A percentile compares a stretch with the other conserved stretches of the same genome.
These are phyloP conservation scores for Hymenoscyphus linearis DNA, from an alignment of 2,329 filamentous ascomycete genomes.

Conservation along the genomic window DNA sequence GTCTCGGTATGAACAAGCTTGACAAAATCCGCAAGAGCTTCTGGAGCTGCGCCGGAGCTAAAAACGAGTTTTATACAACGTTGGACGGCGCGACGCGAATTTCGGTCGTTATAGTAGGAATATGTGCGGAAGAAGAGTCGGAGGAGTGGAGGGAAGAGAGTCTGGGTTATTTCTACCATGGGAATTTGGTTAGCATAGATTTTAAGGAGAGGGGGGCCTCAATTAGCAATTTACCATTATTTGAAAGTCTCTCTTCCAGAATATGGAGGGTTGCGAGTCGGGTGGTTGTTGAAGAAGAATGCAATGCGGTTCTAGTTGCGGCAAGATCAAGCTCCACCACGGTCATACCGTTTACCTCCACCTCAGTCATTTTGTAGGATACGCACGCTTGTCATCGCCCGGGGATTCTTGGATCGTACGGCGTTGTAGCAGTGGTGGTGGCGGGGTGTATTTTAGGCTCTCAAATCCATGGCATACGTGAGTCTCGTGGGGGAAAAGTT, in stretches of 20 bases:
- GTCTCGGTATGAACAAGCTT: slow-evolving; percentile 65
- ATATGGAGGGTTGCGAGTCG: slow-evolving; percentile 50
- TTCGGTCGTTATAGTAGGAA: slow-evolving; percentile 77
- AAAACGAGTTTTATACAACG: slow-evolving; percentile 69
- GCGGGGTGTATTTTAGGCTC: background rate
- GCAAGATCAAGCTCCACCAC: slow-evolving; percentile 50
- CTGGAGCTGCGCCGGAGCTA: slow-evolving; percentile 48
- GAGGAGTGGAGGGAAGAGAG: slow-evolving; percentile 50
- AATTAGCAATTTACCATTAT: slow-evolving; percentile 43
- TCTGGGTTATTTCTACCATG: slow-evolving; percentile 32
- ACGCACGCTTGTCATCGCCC: slow-evolving; percentile 29
- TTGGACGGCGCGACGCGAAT: slow-evolving; percentile 78
- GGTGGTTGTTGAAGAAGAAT: slow-evolving; percentile 55
- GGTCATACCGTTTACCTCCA: slow-evolving; percentile 38
- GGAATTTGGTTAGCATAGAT: slow-evolving; percentile 15
- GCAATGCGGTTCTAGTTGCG: slow-evolving; percentile 45
- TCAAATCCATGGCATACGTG: too few relatives aligned
- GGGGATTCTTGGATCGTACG: background rate
- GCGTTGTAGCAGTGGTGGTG: slow-evolving; percentile 6
- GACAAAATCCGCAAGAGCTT: slow-evolving; percentile 59
- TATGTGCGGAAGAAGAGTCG: slow-evolving; percentile 81
- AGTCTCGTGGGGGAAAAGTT: slow-evolving; percentile 1
- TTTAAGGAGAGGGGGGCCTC: background rate
- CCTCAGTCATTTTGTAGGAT: slow-evolving; percentile 45
- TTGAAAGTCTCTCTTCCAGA: slow-evolving; percentile 52